Evolutionary conservation across 345 rosid species (phyloP).

Genomic region (Physaria fendleri): DNA sequence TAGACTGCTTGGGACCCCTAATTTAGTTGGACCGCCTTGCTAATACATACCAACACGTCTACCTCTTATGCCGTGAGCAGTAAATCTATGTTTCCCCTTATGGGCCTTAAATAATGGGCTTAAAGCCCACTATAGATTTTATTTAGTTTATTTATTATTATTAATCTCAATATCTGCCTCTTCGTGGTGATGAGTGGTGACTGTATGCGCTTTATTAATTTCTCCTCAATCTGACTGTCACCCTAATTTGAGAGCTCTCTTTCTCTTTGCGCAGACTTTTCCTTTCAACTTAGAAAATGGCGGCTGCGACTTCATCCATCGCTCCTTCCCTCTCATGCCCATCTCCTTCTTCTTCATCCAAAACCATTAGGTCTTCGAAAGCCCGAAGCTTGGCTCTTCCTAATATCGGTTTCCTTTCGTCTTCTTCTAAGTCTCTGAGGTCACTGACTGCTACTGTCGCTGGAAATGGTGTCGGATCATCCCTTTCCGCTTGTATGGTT

Average conservation of each 20-base stretch:
- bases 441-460: constrained; percentile 26
- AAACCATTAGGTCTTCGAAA: constrained; percentile 24
- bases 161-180: too few species aligned
- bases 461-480: constrained; percentile 37
- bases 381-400: constrained; percentile 15
- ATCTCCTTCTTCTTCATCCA: constrained; percentile 16
- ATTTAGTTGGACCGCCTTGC: too few species aligned
- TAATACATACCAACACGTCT: too few species aligned
- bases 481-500: constrained; percentile 44
- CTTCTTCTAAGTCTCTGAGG: constrained; percentile 34
- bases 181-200: too few species aligned
- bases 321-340: constrained; percentile 32
- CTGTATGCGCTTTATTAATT: too few species aligned
- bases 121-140: too few species aligned
- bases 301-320: constrained; percentile 46
- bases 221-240: too few species aligned
- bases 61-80: too few species aligned
- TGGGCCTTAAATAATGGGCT: constrained; percentile 2
- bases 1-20: too few species aligned
- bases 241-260: constrained; percentile 24
- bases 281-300: constrained; percentile 26
- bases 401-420: constrained; percentile 37
- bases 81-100: background rate
- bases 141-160: too few species aligned
- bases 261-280: constrained; percentile 17